phyloP scores from a whole-genome alignment of 768 basidiomycete genomes.

The Amanita pallidorosea region DNA sequence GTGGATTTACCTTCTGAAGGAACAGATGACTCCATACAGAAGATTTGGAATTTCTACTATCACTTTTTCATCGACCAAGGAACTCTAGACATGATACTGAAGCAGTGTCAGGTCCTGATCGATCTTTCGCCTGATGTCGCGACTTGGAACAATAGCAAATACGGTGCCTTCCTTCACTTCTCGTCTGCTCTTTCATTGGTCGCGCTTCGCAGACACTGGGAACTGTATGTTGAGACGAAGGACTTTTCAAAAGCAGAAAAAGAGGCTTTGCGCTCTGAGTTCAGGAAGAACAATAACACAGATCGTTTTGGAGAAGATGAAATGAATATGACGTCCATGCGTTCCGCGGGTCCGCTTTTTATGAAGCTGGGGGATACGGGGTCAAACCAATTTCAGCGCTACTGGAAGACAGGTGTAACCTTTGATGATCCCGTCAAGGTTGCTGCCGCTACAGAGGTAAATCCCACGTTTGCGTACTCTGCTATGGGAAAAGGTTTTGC shows the following conservation, averaged over 20 bases:
- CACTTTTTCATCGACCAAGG: conserved; percentile 33
- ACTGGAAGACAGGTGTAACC: conserved; percentile 33
- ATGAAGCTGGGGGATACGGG: conserved; percentile 8
- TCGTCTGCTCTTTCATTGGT: conserved; percentile 25
- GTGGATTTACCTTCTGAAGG: conserved; percentile 13
- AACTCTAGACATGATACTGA: conserved; percentile 19
- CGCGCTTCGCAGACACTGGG: conserved; percentile 31
- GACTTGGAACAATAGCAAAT: conserved; percentile 29
- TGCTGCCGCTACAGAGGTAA: conserved; percentile 19
- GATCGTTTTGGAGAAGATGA: conserved; percentile 2
- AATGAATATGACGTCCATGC: conserved; percentile 6
- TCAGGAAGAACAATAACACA: conserved; percentile 11
- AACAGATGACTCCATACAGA: conserved; percentile 2
- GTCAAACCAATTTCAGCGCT: conserved; percentile 17
- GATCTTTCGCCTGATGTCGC: conserved; percentile 19
- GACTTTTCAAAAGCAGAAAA: conserved; percentile 13
- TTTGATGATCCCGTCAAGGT: conserved; percentile 10
- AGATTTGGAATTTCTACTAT: conserved; percentile 37
- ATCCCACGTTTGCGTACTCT: conserved; percentile 37
- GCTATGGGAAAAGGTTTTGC: conserved; percentile 24
- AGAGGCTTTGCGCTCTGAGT: conserved; percentile 12
- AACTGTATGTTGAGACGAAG: conserved; percentile 19
- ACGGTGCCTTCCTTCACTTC: conserved; percentile 25
- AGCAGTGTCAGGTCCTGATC: conserved; percentile 29
- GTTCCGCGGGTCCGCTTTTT: conserved; percentile 28